Evolutionary conservation across 2,329 filamentous ascomycete genomes (phyloP).

Genomic region (Penicillium brevicompactum): DNA sequence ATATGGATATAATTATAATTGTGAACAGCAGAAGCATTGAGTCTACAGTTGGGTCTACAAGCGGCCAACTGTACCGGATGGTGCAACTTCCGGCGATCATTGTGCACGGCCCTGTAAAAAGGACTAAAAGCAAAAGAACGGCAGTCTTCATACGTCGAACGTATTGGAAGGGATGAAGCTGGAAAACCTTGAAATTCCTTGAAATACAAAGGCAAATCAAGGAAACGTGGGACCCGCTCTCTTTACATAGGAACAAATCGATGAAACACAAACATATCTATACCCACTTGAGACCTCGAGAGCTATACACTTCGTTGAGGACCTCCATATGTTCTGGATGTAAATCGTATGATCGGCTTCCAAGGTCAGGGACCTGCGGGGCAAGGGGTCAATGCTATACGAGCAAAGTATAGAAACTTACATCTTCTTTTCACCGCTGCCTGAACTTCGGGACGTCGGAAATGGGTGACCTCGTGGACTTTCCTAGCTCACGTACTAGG

Average conservation of each 20-base stretch:
- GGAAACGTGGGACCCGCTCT: constrained; percentile 1
- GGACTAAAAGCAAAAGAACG: background rate
- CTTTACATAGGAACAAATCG: background rate
- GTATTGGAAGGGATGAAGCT: background rate
- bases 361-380: constrained; percentile 3
- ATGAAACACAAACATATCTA: background rate
- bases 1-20: background rate
- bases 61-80: background rate
- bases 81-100: background rate
- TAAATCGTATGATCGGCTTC: background rate
- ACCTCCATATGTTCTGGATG: background rate
- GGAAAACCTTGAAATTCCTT: background rate
- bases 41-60: background rate
- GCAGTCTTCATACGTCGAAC: background rate
- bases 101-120: background rate
- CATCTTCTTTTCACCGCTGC: background rate
- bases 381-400: constrained; percentile 13
- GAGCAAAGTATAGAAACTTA: background rate
- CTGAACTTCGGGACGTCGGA: background rate
- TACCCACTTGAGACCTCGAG: background rate
- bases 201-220: background rate
- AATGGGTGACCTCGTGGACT: too few relatives aligned
- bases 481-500: too few relatives aligned
- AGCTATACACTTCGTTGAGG: background rate
- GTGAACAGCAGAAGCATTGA: too few relatives aligned